Evolutionary conservation across 73 alveolate species (phyloP).

Genomic region (Uronychia setigera): DNA sequence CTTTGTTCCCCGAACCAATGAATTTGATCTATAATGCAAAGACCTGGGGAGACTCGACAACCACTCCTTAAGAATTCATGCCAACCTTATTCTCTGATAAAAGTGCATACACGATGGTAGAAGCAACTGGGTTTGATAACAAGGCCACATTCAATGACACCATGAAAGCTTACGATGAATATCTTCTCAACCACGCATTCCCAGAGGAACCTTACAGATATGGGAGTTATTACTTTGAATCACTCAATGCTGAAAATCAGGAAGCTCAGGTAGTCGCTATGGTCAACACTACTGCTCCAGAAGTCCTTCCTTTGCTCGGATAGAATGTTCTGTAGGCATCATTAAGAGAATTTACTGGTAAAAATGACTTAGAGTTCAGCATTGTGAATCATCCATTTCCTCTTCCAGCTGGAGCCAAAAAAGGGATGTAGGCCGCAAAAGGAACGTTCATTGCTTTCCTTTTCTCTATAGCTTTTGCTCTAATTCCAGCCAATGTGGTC

Average conservation of each 20-base stretch:
- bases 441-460: constrained; percentile 36
- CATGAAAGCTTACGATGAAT: neutral
- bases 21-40: neutral
- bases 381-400: constrained; percentile 1
- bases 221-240: constrained; percentile 25
- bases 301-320: neutral
- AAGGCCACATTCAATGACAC: neutral
- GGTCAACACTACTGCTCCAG: constrained; percentile 54
- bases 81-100: neutral
- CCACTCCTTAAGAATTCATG: neutral
- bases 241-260: constrained; percentile 49
- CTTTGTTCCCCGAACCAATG: neutral
- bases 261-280: constrained; percentile 37
- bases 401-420: neutral
- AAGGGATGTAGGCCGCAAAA: constrained; percentile 3
- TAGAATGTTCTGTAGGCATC: neutral
- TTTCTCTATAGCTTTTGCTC: constrained; percentile 92
- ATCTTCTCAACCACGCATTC: constrained; percentile 14
- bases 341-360: neutral
- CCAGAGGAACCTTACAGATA: constrained; percentile 8
- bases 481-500: constrained; percentile 93
- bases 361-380: neutral
- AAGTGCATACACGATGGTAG: neutral
- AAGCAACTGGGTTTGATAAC: neutral
- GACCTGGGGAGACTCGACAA: neutral